Evolutionary conservation across 1,284 basidiomycete genomes (phyloP).

Genomic region (Ceratobasidium sp.): DNA sequence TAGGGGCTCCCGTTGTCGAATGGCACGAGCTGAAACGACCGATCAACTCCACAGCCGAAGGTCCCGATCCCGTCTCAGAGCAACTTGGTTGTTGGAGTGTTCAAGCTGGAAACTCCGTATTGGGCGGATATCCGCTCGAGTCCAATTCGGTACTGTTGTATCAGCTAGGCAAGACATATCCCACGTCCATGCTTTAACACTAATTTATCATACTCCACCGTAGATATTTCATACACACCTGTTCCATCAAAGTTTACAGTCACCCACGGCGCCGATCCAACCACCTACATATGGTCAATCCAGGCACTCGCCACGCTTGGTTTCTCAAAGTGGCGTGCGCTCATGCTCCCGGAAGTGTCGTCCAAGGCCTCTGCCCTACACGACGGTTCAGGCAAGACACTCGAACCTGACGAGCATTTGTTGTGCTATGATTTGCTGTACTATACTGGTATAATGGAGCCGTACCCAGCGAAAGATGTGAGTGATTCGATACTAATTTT

Average conservation of each 20-base stretch:
- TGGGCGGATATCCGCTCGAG: neutral
- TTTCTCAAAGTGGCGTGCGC: neutral
- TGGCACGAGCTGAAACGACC: constrained; percentile 34
- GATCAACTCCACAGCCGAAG: neutral
- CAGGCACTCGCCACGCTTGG: constrained; percentile 14
- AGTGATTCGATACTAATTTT: neutral
- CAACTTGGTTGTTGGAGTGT: constrained; percentile 22
- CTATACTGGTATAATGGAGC: constrained; percentile 53
- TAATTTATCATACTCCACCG: too few species aligned
- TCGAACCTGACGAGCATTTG: constrained; percentile 60
- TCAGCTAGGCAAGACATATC: neutral
- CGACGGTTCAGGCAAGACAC: constrained; percentile 38
- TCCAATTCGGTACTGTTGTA: neutral
- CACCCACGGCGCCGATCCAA: constrained; percentile 4
- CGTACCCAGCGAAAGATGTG: constrained; percentile 12
- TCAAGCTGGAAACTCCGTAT: neutral
- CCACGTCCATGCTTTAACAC: neutral
- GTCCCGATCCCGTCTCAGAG: neutral
- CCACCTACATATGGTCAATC: constrained; percentile 2
- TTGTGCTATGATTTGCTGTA: constrained; percentile 62
- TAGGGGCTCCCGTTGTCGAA: constrained; percentile 18
- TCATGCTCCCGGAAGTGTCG: neutral
- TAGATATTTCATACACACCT: constrained; percentile 28
- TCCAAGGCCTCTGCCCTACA: neutral
- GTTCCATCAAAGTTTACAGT: constrained; percentile 11